Evolutionary conservation across 1,139 yeast genomes (phyloP).

Genomic region (Suhomyces kunorum): DNA sequence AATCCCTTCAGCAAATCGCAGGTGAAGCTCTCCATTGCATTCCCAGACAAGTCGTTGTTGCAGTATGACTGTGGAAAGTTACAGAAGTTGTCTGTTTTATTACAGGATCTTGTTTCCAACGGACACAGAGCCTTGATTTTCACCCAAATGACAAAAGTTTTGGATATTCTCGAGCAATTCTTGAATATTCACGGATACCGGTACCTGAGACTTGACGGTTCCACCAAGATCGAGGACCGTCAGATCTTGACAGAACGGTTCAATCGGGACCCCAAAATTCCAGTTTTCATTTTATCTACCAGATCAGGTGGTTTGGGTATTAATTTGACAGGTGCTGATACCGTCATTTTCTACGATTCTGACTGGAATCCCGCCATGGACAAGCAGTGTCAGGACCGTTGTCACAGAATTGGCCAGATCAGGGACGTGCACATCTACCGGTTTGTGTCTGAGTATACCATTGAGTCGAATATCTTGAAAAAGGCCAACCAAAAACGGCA

Average conservation of each 20-base stretch:
- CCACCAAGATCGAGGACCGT: slow-evolving; percentile 95
- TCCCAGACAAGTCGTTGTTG: slow-evolving; percentile 89
- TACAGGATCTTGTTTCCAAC: slow-evolving; percentile 74
- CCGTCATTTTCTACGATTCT: slow-evolving; percentile 97
- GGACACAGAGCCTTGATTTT: slow-evolving; percentile 95
- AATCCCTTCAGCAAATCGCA: slow-evolving; percentile 83
- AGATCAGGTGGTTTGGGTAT: slow-evolving; percentile 98
- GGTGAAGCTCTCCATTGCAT: slow-evolving; percentile 86
- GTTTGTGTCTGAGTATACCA: slow-evolving; percentile 93
- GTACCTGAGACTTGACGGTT: slow-evolving; percentile 94
- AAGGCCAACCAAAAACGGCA: slow-evolving; percentile 96
- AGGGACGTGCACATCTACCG: slow-evolving; percentile 97
- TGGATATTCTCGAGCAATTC: slow-evolving; percentile 91
- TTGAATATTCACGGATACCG: slow-evolving; percentile 92
- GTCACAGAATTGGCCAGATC: slow-evolving; percentile 98
- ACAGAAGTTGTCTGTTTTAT: slow-evolving; percentile 73
- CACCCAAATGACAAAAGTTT: slow-evolving; percentile 97
- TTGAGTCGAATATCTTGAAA: slow-evolving; percentile 89
- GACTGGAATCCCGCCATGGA: slow-evolving; percentile 99
- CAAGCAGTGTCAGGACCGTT: slow-evolving; percentile 97
- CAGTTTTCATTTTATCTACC: slow-evolving; percentile 89
- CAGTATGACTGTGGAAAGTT: slow-evolving; percentile 97
- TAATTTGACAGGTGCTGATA: slow-evolving; percentile 96
- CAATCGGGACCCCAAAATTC: slow-evolving; percentile 81
- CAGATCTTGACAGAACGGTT: slow-evolving; percentile 91